Percentiles rank a stretch among this genome's conserved stretches.
These are phyloP conservation scores for Choiromyces venosus DNA, from an alignment of 495 filamentous ascomycete genomes.

Conservation along the genomic window DNA sequence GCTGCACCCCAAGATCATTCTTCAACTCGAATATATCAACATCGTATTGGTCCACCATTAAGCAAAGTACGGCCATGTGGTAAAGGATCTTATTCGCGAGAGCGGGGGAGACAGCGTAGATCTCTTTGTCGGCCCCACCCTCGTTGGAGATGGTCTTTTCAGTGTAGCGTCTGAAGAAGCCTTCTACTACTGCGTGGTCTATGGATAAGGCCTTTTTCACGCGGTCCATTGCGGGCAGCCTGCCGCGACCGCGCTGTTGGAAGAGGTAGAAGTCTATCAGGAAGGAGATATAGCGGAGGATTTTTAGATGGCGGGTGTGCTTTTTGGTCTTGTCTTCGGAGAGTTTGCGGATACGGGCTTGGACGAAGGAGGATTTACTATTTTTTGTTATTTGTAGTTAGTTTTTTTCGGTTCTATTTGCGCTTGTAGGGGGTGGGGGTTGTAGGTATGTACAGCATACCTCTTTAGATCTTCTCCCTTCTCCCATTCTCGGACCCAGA, in stretches of 20 bases:
- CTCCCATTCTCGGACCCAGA: conserved; percentile 41
- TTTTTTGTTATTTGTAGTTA: background rate
- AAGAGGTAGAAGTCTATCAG: conserved; percentile 58
- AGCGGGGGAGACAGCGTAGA: conserved; percentile 31
- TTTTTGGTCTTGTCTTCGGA: background rate
- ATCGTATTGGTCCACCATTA: conserved; percentile 69
- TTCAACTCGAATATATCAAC: conserved; percentile 70
- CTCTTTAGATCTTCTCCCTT: conserved; percentile 18
- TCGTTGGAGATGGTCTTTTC: conserved; percentile 23
- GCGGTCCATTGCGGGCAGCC: conserved; percentile 12
- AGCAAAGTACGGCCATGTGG: conserved; percentile 39
- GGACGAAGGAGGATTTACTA: conserved; percentile 9
- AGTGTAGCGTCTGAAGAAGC: conserved; percentile 26
- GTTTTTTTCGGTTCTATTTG: background rate
- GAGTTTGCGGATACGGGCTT: background rate
- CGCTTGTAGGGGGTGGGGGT: background rate
- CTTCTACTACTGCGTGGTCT: conserved; percentile 24
- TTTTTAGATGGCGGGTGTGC: conserved; percentile 47
- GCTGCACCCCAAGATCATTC: conserved; percentile 72
- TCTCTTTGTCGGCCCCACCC: conserved; percentile 23
- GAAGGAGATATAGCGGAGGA: conserved; percentile 61
- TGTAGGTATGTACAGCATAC: conserved; percentile 47
- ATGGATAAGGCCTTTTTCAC: conserved; percentile 31
- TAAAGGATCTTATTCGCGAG: conserved; percentile 39
- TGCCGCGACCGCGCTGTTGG: conserved; percentile 20